These are phyloP conservation scores for Tulasnella calospora DNA, from an alignment of 768 basidiomycete species.

Conservation along the genomic window DNA sequence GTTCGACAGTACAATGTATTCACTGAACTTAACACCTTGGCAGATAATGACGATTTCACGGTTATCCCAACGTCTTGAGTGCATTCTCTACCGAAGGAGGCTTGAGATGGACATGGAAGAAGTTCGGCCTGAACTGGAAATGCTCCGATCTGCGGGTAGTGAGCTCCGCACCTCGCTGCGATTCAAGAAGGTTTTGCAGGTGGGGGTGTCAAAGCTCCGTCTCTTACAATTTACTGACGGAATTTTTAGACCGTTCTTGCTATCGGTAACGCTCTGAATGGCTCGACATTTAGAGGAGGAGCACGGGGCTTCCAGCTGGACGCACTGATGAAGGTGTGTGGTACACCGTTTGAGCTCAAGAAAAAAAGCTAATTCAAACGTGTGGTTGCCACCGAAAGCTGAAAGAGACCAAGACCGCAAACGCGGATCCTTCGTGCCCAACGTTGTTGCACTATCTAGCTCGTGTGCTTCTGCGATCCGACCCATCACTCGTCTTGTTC, in stretches of 20 bases:
- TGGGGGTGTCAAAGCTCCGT: conserved; percentile 34
- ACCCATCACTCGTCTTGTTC: conserved; percentile 63
- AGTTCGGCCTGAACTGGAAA: conserved; percentile 72
- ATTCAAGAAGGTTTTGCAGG: conserved; percentile 69
- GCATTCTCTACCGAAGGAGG: conserved; percentile 78
- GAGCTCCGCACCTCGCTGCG: conserved; percentile 60
- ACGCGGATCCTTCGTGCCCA: conserved; percentile 63
- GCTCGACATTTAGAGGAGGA: conserved; percentile 73
- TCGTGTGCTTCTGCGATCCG: conserved; percentile 59
- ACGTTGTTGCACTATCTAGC: conserved; percentile 92
- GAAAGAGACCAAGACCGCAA: conserved; percentile 51
- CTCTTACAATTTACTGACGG: not conserved
- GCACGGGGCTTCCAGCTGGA: conserved; percentile 83
- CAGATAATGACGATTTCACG: conserved; percentile 78
- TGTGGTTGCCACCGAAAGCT: not conserved
- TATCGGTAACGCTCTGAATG: conserved; percentile 80
- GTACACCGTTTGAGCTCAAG: not conserved
- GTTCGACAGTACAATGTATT: no score
- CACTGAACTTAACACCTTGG: not conserved
- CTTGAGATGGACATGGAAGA: conserved; percentile 81
- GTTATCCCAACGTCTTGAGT: conserved; percentile 64
- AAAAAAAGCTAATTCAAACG: not conserved
- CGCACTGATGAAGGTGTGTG: conserved; percentile 66
- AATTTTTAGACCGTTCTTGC: conserved; percentile 56
- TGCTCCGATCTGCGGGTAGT: conserved; percentile 60